A percentile compares a stretch with the other conserved stretches of the same genome.
Evolutionary conservation across 2,329 filamentous ascomycete species (phyloP).

Genomic region (Corynespora cassiicola): DNA sequence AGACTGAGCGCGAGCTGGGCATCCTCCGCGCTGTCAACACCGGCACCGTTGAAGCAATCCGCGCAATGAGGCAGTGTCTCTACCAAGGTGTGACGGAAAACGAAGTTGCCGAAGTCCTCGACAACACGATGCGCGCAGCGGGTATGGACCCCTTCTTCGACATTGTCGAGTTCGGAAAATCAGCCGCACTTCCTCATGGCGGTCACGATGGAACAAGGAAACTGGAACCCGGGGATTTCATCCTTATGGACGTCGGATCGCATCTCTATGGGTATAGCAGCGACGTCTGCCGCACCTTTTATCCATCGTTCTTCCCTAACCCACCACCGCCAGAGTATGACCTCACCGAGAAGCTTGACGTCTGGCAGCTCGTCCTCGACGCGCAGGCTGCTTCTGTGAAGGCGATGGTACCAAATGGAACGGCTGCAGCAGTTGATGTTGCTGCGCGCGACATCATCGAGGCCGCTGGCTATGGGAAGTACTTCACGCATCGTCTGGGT

Average conservation of each 20-base stretch:
- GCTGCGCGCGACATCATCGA: slow-evolving; percentile 65
- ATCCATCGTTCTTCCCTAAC: slow-evolving; percentile 41
- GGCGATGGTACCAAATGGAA: slow-evolving; percentile 59
- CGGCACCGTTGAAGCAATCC: slow-evolving; percentile 66
- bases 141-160: slow-evolving; percentile 67
- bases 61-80: slow-evolving; percentile 65
- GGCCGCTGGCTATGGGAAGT: slow-evolving; percentile 63
- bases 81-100: slow-evolving; percentile 64
- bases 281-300: slow-evolving; percentile 69
- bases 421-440: slow-evolving; percentile 66
- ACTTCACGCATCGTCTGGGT: slow-evolving; percentile 68
- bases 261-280: slow-evolving; percentile 69
- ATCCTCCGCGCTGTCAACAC: slow-evolving; percentile 68
- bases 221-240: slow-evolving; percentile 61
- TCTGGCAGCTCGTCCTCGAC: slow-evolving; percentile 68
- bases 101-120: slow-evolving; percentile 62
- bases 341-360: slow-evolving; percentile 58
- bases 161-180: slow-evolving; percentile 67
- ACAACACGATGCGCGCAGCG: slow-evolving; percentile 61
- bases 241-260: slow-evolving; percentile 69
- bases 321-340: slow-evolving; percentile 18
- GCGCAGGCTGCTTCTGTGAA: slow-evolving; percentile 64
- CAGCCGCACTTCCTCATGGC: slow-evolving; percentile 61
- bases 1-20: slow-evolving; percentile 62
- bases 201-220: slow-evolving; percentile 59